phyloP scores from a whole-genome alignment of 192 early-diverging fungal species.

The Linnemannia schmuckeri region DNA sequence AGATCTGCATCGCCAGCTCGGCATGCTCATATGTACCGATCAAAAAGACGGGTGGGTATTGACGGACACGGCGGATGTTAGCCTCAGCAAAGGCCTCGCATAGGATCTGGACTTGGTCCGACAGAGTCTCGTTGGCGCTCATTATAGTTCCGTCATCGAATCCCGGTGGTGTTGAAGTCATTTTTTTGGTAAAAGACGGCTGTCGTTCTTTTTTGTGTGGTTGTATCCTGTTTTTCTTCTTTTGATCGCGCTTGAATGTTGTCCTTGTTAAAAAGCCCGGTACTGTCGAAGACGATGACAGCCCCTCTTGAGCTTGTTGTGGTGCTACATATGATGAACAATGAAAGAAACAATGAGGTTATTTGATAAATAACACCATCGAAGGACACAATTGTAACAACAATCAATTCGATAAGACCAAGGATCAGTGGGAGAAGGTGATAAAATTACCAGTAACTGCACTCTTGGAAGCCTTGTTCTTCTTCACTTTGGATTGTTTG shows the following conservation, averaged over 20 bases:
- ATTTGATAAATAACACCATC: background rate
- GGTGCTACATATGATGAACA: background rate
- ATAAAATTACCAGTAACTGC: background rate
- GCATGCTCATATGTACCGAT: conserved; percentile 24
- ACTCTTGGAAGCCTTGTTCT: background rate
- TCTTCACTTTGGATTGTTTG: background rate
- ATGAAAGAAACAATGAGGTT: background rate
- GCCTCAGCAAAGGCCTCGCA: conserved; percentile 40
- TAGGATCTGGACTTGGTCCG: conserved; percentile 29
- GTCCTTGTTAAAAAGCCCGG: no score
- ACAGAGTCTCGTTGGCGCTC: conserved; percentile 2
- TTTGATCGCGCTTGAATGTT: background rate
- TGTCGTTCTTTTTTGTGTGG: background rate
- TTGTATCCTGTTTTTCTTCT: conserved; percentile 8
- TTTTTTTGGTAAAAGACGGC: background rate
- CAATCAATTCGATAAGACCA: background rate
- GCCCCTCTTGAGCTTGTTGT: background rate
- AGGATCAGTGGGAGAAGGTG: background rate
- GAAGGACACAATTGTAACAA: background rate
- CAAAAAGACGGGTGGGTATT: conserved; percentile 36
- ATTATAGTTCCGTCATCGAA: background rate
- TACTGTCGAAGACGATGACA: no score
- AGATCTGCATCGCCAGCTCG: conserved; percentile 40
- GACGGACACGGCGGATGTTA: conserved; percentile 7
- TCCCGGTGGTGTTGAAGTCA: background rate